Evolutionary conservation across 2,329 filamentous ascomycete species (phyloP), one percentile per base, ranked within the genome.

Genomic region (Fusarium sp.): DNA sequence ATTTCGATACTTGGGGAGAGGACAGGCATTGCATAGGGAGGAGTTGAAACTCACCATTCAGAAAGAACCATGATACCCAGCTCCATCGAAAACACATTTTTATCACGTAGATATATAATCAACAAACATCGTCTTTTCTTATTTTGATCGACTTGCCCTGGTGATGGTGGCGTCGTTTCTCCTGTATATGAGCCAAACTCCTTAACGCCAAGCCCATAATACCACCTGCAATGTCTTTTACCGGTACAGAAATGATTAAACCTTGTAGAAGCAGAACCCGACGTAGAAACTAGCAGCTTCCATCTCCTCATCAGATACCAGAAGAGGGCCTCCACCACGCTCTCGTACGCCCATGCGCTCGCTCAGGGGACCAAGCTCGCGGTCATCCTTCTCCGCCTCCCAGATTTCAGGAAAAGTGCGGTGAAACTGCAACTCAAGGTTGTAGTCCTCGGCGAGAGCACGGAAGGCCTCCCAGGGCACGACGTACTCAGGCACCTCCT

Each of bases 391-490:
- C 82, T 98, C 95, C 28, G 94, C 89, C 72, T 94, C 91, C 94
- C 96, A 98, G 36, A 99, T 93, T 75, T 98, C 95, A 45, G 90
- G 85, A 81, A 99, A 99, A 0, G 92, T 90, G 82, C 96, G 96
- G 79, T 97, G 93, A 80, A 98, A 99, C 83, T 98, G 93, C 77
- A 98, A 84, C 82, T 99, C 96, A 12, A 99, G 90, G 78, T 98
- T 98, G 87, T 96, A 99, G 80, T 98, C 95, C 81, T 98, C 95
- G 24, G 96, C 96, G 78, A 98, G 86, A 32, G 94, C 95, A 84
- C 96, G 94, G 85, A 99, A 98, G 2, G 95, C 95, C 81, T 98
- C 95, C 96, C 96, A 99, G 0, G 96, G 96, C 3, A 99, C 96
- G 4, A 99, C 96, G 81, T 98, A 99, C 84, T 99, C 96, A 6